phyloP scores from a whole-genome alignment of 208 protist species.

The Crithidia expoeki region DNA sequence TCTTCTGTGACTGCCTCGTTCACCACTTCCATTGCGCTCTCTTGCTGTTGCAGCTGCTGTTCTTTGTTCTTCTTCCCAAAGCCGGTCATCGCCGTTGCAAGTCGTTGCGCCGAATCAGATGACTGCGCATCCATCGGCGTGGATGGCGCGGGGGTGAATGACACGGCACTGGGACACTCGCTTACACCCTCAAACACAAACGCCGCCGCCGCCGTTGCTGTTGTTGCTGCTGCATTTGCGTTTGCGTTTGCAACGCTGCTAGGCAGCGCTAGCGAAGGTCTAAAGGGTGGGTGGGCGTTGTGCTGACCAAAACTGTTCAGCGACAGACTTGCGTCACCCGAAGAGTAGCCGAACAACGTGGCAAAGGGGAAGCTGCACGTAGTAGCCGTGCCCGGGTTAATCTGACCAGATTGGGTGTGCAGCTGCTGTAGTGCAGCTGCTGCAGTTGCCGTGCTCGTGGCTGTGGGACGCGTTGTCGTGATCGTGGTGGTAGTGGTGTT shows the following conservation, averaged over 20 bases:
- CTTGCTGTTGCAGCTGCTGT: too few species aligned
- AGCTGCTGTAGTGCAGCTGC: background rate
- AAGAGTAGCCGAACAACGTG: background rate
- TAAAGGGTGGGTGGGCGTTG: background rate
- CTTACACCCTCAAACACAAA: background rate
- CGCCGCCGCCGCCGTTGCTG: background rate
- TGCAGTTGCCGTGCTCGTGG: background rate
- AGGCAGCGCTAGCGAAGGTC: background rate
- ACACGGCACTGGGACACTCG: background rate
- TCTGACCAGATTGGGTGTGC: too few species aligned
- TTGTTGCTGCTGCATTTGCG: background rate
- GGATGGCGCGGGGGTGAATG: background rate
- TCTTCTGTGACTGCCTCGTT: background rate
- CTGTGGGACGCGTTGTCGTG: background rate
- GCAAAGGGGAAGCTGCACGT: background rate
- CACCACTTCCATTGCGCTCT: background rate
- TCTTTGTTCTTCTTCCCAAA: background rate
- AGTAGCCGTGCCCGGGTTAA: too few species aligned
- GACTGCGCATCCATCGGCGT: background rate
- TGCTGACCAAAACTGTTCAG: background rate
- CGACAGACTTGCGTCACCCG: background rate
- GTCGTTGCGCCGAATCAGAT: background rate
- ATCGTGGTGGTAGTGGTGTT: background rate
- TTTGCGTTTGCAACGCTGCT: background rate
- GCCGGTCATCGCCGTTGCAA: background rate